phyloP scores from a whole-genome alignment of 441 rosid genomes.

The Populus hybrid region DNA sequence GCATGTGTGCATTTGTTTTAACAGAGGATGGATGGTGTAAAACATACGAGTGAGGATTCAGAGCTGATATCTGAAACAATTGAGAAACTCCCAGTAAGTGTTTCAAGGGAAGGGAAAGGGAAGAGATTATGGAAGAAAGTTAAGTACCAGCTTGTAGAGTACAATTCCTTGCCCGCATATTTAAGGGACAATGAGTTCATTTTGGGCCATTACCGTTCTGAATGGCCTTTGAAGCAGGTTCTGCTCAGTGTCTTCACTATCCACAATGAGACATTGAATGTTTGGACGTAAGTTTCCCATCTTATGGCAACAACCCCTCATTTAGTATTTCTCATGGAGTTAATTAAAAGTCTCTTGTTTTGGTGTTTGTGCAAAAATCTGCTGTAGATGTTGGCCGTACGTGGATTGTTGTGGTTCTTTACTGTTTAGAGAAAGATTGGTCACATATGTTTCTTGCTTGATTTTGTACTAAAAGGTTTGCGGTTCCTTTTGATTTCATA shows the following conservation, averaged over 20 bases:
- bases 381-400: not conserved
- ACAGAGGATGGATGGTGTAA: slow-evolving; percentile 30
- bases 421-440: not conserved
- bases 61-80: slow-evolving; percentile 33
- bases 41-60: slow-evolving; percentile 20
- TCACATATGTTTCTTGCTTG: not conserved
- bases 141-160: slow-evolving; percentile 83
- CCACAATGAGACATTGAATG: slow-evolving; percentile 90
- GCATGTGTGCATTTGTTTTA: not conserved
- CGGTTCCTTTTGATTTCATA: not conserved
- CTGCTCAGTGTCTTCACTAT: slow-evolving; percentile 73
- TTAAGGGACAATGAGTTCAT: slow-evolving; percentile 83
- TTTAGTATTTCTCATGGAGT: not conserved
- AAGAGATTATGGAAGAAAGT: slow-evolving; percentile 81
- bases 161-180: slow-evolving; percentile 71
- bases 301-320: not conserved
- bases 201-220: slow-evolving; percentile 74
- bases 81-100: slow-evolving; percentile 29
- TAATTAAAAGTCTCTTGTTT: not conserved
- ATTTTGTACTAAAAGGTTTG: not conserved
- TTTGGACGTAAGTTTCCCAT: slow-evolving; percentile 77
- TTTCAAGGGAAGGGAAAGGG: slow-evolving; percentile 55
- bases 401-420: not conserved
- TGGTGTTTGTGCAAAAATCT: not conserved
- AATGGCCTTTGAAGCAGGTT: slow-evolving; percentile 87